phyloP scores from a whole-genome alignment of 352 stramenopile species.

The Pythium monospermum region DNA sequence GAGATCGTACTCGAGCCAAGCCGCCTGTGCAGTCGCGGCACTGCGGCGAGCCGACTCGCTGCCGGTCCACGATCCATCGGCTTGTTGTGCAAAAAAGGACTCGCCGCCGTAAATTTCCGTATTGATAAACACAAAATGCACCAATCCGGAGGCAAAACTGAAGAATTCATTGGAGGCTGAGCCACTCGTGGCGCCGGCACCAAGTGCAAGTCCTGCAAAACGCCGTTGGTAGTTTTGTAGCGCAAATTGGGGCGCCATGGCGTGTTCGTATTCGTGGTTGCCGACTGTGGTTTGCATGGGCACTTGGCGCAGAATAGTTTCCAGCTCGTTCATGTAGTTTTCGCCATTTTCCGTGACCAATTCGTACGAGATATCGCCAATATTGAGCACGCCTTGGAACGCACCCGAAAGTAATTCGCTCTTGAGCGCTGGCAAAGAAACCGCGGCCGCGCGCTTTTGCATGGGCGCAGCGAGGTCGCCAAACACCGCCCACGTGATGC shows the following conservation, averaged over 20 bases:
- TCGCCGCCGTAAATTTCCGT: slow-evolving; percentile 75
- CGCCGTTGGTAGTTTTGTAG: slow-evolving; percentile 73
- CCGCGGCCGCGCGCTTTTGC: slow-evolving; percentile 45
- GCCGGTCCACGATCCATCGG: slow-evolving; percentile 44
- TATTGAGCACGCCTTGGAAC: slow-evolving; percentile 64
- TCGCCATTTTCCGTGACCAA: slow-evolving; percentile 58
- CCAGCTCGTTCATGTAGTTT: slow-evolving; percentile 71
- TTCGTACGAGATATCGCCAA: slow-evolving; percentile 72
- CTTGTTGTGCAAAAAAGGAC: slow-evolving; percentile 36
- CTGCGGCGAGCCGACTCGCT: slow-evolving; percentile 35
- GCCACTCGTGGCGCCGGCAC: slow-evolving; percentile 48
- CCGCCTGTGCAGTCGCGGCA: slow-evolving; percentile 28
- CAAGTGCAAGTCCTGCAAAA: slow-evolving; percentile 47
- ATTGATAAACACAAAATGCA: slow-evolving; percentile 80
- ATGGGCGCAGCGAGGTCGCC: slow-evolving; percentile 57
- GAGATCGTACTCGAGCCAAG: slow-evolving; percentile 70
- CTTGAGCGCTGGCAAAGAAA: slow-evolving; percentile 64
- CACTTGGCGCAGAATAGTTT: slow-evolving; percentile 47
- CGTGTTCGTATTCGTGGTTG: slow-evolving; percentile 78
- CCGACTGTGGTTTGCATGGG: slow-evolving; percentile 73
- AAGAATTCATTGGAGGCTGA: slow-evolving; percentile 73
- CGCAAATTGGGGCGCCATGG: slow-evolving; percentile 35
- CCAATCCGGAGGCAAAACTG: slow-evolving; percentile 54
- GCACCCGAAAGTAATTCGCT: slow-evolving; percentile 26
- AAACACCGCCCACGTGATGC: slow-evolving; percentile 74